Base-by-base conservation (phyloP, 169 alveolate species). In the Plasmodium billcollinsi region DNA sequence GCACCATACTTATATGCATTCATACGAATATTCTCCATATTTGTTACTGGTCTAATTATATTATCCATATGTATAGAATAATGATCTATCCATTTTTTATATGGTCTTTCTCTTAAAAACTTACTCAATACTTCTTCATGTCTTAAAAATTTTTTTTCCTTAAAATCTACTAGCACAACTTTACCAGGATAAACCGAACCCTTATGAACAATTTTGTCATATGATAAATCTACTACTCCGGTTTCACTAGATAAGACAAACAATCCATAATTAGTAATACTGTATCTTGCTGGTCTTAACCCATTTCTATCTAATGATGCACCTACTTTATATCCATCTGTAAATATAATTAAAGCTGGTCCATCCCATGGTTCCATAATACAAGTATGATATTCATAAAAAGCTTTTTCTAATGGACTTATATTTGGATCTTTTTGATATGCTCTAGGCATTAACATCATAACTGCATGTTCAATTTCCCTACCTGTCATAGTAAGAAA, bases 281-380 rank as follows among this genome's bases (percentile, higher is more conserved):
- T 90, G 65, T 90, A 94, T 43, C 96, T 88, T 24, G 88, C 94
- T 20, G 96, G 96, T 3, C 96, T 90, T 71, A 94, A 91, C 18
- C 96, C 95, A 75, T 94, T 94, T 56, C 96, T 47, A 63, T 94
- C 96, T 66, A 94, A 89, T 21, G 95, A 88, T 45, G 95, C 95
- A 4, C 96, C 96, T 66, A 94, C 89, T 71, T 92, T 91, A 45
- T 88, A 72, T 65, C 96, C 96, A 70, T 94, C 96, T 4, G 96
- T 94, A 85, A 92, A 94, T 69, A 88, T 88, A 6, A 94, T 86
- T 67, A 93, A 70, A 6, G 96, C 96, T 4, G 96, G 96, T 21
- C 96, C 96, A 73, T 94, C 96, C 96, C 96, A 94, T 18, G 96
- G 96, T 73, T 94, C 96, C 93, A 92, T 92, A 49, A 90, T n/a